Evolutionary conservation across 2,329 filamentous ascomycete species (phyloP), one percentile per base, ranked within the genome.

Genomic region (Paecilomyces niveus): DNA sequence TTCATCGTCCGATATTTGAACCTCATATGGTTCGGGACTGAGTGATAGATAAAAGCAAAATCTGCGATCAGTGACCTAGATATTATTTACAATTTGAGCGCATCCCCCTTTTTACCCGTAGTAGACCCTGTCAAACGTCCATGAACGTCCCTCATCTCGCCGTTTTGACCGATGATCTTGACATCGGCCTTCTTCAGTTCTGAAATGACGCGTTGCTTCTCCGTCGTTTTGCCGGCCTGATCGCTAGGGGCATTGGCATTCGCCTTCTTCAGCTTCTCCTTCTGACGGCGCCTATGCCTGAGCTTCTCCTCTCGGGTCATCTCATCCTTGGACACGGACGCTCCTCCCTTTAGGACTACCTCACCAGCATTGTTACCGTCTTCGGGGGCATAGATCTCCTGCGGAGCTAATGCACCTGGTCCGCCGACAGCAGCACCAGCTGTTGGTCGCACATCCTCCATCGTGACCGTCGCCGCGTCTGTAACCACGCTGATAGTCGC

Each of bases 391-490:
- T 97, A 99, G 26, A 99, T 82, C 74, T 99, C 94, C 71, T 97
- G 94, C 2, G 94, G 94, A 53, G 94, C 94, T 60, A 99, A 83
- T 79, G 89, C 89, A 68, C 87, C 89, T 26, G 76, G 72, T 32
- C 72, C 74, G 26, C 70, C 70, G 63, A 85, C 80, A 53, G 82
- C 83, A 50, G 89, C 90, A 68, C 87, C 86, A 51, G 89, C 89
- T 15, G 89, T 88, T 7, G 94, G 93, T 67, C 96, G 89, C 1
- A 92, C 93, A 70, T 99, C 94, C 78, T 99, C 94, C 89, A 97
- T 96, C 64, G 85, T 83, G 63, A 97, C 87, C 3, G 90, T 91
- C n/a, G 92, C 90, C 3, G 94, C 90, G 74, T 97, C 93, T 26
- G 90, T 84, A 33, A 97, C 88, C 57, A 97, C 89, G 51, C 90